phyloP scores from a whole-genome alignment of 2,329 filamentous ascomycete species.

The Microdochium trichocladiopsis region DNA sequence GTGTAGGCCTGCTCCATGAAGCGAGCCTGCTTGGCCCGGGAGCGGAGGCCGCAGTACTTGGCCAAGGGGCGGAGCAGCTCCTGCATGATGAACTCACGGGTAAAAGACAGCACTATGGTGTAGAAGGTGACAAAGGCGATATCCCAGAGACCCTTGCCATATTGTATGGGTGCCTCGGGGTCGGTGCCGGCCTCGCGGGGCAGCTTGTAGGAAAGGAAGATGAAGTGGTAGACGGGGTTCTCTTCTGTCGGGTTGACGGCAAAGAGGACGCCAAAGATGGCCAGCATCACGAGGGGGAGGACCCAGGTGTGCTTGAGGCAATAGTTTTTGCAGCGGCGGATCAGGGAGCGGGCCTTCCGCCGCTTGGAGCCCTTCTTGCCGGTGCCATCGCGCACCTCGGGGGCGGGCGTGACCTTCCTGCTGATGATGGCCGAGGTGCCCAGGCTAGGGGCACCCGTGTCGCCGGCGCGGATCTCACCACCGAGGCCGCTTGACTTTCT shows the following conservation, averaged over 20 bases:
- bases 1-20: slow-evolving; percentile 98
- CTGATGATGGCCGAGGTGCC: slow-evolving; percentile 30
- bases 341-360: slow-evolving; percentile 44
- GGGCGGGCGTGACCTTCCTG: slow-evolving; percentile 33
- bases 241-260: slow-evolving; percentile 67
- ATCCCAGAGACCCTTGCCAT: slow-evolving; percentile 85
- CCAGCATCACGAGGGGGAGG: slow-evolving; percentile 61
- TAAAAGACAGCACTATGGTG: slow-evolving; percentile 83
- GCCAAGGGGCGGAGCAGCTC: slow-evolving; percentile 74
- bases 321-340: slow-evolving; percentile 45
- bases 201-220: slow-evolving; percentile 85
- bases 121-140: slow-evolving; percentile 86
- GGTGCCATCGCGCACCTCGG: slow-evolving; percentile 8
- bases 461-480: slow-evolving; percentile 46
- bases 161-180: slow-evolving; percentile 50
- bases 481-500: slow-evolving; percentile 51
- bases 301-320: slow-evolving; percentile 53
- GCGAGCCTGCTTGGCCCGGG: slow-evolving; percentile 71
- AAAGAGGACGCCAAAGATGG: slow-evolving; percentile 60
- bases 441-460: slow-evolving; percentile 47
- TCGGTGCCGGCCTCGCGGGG: slow-evolving; percentile 36
- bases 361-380: slow-evolving; percentile 38
- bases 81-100: slow-evolving; percentile 94
- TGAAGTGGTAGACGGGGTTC: slow-evolving; percentile 73
- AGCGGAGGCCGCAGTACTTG: slow-evolving; percentile 59